Base-by-base conservation (phyloP, 2,329 filamentous ascomycete species). In the Cryphonectria carpinicola region DNA sequence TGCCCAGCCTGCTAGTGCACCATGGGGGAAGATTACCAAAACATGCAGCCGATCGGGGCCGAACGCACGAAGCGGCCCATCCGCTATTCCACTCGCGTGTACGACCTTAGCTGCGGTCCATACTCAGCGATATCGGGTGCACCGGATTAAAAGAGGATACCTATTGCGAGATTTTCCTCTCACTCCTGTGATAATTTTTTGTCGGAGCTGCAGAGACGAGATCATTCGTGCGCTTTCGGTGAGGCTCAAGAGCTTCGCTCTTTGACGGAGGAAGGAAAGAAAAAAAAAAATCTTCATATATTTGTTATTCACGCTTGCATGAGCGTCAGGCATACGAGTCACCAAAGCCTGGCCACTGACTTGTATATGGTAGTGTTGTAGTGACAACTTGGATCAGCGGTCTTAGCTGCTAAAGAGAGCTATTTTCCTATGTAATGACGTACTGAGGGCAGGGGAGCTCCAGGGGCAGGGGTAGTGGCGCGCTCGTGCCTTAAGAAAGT, bases 351-450 rank as follows among this genome's bases (percentile, higher is more conserved):
- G 52, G 52, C 52, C 52, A 32, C 13, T 32, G 25, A 32, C 14
- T 35, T 58, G 25, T 25, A 56, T 2, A 3, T 19, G 25, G 52
- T 56, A 56, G 52, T 28, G 25, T 7, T 28, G 11, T 56, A 49
- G 46, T n/a, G 46, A 49, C 46, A n/a, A 49, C 46, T 11, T 46
- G 17, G 6, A 32, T 35, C 11, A 66, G 64, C 52, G 64, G 64
- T 17, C 32, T 37, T n/a, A 28, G 17, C 22, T n/a, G n/a, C 32
- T 19, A 41, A 14, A 49, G 46, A 43, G 52, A 54, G 35, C 35
- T 66, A 66, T 66, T 56, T 56, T 28, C 25, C 52, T n/a, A 28
- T 6, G 14, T 58, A 58, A 58, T 58, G 66, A 68, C 66, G 60
- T 60, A 68, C 19, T 13, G 17, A 61, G 19, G n/a, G 41, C 66